Evolutionary conservation across 208 protist genomes (phyloP).

Genomic region (Leishmania arabica): DNA sequence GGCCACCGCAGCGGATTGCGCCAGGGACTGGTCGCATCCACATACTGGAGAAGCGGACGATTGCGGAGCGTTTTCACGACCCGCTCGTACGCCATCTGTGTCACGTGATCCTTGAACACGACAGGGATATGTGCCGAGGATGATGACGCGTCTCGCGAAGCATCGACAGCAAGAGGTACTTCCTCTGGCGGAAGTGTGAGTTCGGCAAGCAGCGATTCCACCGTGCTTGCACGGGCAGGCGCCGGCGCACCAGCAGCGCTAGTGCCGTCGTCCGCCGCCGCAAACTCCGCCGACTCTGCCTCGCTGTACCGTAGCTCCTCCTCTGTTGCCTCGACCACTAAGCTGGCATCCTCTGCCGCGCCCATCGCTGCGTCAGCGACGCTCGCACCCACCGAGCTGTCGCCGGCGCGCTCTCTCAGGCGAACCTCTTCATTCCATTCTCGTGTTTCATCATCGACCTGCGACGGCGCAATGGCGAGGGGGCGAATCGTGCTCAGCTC

Average conservation of each 20-base stretch:
- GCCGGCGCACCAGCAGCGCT: not conserved
- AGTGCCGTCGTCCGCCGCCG: not conserved
- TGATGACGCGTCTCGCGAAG: not conserved
- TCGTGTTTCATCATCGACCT: slow-evolving; percentile 59
- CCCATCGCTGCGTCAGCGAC: not conserved
- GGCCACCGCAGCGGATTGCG: slow-evolving; percentile 87
- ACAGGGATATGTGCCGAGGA: slow-evolving; percentile 8
- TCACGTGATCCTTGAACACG: slow-evolving; percentile 33
- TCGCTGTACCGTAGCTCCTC: slow-evolving; percentile 16
- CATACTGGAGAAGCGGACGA: slow-evolving; percentile 56
- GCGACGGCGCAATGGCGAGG: slow-evolving; percentile 61
- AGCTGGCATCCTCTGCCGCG: not conserved
- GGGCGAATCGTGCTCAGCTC: slow-evolving; percentile 78
- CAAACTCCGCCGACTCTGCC: slow-evolving; percentile 8
- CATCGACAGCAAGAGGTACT: not conserved
- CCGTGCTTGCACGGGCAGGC: not conserved
- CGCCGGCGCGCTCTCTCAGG: not conserved
- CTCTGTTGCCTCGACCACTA: not conserved
- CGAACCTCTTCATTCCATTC: slow-evolving; percentile 39
- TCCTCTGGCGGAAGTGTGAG: not conserved
- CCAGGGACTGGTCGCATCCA: slow-evolving; percentile 85
- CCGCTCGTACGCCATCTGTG: slow-evolving; percentile 46
- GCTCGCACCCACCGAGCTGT: not conserved
- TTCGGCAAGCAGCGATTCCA: not conserved
- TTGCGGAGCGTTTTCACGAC: slow-evolving; percentile 65